Base-by-base conservation (phyloP, 1,284 basidiomycete species). In the Austroboletus niveus region DNA sequence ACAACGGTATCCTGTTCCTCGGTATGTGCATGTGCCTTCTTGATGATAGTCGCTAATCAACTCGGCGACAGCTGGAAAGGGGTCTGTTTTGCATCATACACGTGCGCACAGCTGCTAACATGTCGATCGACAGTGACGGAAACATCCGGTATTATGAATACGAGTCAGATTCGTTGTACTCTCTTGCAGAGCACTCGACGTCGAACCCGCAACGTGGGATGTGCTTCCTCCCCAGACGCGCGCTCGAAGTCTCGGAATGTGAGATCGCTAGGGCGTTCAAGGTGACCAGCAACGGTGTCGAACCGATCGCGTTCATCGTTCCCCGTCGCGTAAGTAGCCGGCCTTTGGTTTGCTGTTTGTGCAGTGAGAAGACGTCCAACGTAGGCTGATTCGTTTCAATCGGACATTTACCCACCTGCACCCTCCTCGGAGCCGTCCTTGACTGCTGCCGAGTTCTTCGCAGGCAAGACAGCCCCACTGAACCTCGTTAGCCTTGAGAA, bases 221-320 rank as follows among this genome's bases (percentile, higher is more conserved):
- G 83, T 92, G 90, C 61, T 96, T 98, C 85, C 80, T 98, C 31
- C 95, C 94, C 7, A 85, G 95, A 29, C 88, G 94, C 43, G 85
- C 90, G 0, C 81, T 98, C 59, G 92, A 85, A 64, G 88, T 95
- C 17, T 75, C 81, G 35, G 93, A 98, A 51, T 96, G 94, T 70
- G 97, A 99, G 72, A 98, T 98, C 60, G 95, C 94, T 1, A 83
- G 94, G 41, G 94, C 91, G 0, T 98, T 93, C 82, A 99, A 99
- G 73, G 81, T 98, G 29, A 80, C 86, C 5, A 85, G 80, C 1
- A 75, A 75, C 22, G 76, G 78, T 32, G 82, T 98, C 54, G 94
- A 98, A 68, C 91, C 94, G 3, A 89, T 98, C 61, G 85, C 85
- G 1, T 98, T 98, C 74, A 89, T 94, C 62, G 94, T 98, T 17